Base-by-base conservation (phyloP, 176 grass and related monocot genomes). In the Thalia dealbata region DNA sequence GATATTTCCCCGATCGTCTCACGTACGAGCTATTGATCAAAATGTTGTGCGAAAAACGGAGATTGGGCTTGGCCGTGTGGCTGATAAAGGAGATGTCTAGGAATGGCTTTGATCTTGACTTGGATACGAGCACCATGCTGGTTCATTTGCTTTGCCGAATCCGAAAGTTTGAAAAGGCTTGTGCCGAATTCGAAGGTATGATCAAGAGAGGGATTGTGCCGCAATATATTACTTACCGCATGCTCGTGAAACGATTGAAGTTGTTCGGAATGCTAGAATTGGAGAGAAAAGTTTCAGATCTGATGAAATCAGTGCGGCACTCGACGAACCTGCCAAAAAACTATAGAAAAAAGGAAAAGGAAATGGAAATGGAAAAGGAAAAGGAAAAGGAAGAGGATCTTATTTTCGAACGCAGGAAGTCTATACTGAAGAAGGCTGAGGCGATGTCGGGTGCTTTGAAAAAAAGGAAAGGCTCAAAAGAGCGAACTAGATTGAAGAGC, bases 11-110 rank as follows among this genome's bases (percentile, higher is more conserved):
- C 0, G 83, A 91, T 67, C 75, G 74, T 23, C 52, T 86, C 41
- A 88, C 91, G 5, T 91, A 88, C 76, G 78, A 91, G 41, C 78
- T 91, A 44, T 67, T 96, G 69, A 73, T 96, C 78, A 96, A 96
- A 85, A 67, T 91, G 83, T 61, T 96, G 61, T 91, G 88, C 9
- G 83, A 86, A 63, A 79, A 81, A 21, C 79, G 85, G 43, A 84
- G 81, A 76, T 29, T 91, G 59, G 83, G 88, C 30, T 75, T 91
- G 46, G 84, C 86, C 14, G 69, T 78, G 12, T 83, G 80, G 45
- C 81, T 91, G 91, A 86, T 96, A 25, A 70, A 78, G 66, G 91
- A 91, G 63, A 96, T 96, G 91, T 80, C 66, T 19, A 77, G 24
- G 21, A 82, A 69, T 67, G 83, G 85, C 3, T 96, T 96, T 67